These are phyloP conservation scores for Penicillium bialowiezense DNA, from an alignment of 495 filamentous ascomycete genomes.

Conservation along the genomic window DNA sequence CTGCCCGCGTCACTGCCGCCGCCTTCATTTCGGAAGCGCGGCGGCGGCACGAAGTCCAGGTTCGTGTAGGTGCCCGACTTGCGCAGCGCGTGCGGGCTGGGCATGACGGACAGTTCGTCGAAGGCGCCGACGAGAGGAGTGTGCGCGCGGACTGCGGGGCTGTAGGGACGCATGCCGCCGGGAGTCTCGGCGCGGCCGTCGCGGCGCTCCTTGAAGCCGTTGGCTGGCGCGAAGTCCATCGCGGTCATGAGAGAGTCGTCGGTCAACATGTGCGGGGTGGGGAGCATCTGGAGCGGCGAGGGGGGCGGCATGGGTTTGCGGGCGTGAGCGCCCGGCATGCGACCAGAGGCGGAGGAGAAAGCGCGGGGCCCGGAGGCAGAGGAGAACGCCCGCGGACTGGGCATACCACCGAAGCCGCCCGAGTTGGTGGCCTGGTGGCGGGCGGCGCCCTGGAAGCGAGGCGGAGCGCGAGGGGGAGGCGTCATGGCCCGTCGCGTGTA, in stretches of 20 bases:
- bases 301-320: slow-evolving; percentile 71
- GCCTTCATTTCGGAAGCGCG: slow-evolving; percentile 74
- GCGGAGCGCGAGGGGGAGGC: slow-evolving; percentile 77
- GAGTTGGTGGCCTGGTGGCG: slow-evolving; percentile 49
- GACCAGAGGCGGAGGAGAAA: slow-evolving; percentile 66
- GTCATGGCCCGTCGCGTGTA: slow-evolving; percentile 93
- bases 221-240: slow-evolving; percentile 84
- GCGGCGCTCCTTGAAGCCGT: slow-evolving; percentile 61
- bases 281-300: slow-evolving; percentile 67
- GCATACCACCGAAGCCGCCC: slow-evolving; percentile 43
- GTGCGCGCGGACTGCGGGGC: slow-evolving; percentile 64
- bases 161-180: slow-evolving; percentile 73
- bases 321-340: slow-evolving; percentile 44
- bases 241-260: slow-evolving; percentile 76
- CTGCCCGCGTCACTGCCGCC: slow-evolving; percentile 85
- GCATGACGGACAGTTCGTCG: slow-evolving; percentile 80
- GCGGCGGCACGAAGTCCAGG: slow-evolving; percentile 93
- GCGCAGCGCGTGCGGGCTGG: slow-evolving; percentile 86
- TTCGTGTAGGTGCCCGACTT: slow-evolving; percentile 87
- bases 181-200: slow-evolving; percentile 80
- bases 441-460: slow-evolving; percentile 60
- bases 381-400: slow-evolving; percentile 62
- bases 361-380: slow-evolving; percentile 66
- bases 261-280: slow-evolving; percentile 80
- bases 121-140: slow-evolving; percentile 77